Evolutionary conservation across 2,329 filamentous ascomycete species (phyloP), one percentile per base, ranked within the genome.

Genomic region (Aureobasidium subglaciale): DNA sequence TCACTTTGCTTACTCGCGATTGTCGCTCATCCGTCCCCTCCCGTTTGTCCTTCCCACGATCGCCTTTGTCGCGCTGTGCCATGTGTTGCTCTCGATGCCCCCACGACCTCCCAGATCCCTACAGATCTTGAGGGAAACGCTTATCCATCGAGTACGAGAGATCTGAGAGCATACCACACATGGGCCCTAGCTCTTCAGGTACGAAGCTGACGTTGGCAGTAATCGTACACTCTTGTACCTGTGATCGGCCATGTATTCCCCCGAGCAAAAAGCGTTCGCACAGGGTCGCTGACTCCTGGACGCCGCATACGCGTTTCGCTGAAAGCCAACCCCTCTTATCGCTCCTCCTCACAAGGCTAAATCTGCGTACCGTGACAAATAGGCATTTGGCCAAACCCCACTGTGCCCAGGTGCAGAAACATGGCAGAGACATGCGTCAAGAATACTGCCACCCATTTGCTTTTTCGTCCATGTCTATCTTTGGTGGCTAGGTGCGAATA

Each of bases 1-100:
- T 52, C 34, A 30, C 35, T 40, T 49, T 49, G 30, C 32, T 38
- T 49, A 32, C 34, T 49, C 34, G 32, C 46, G 46, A 49, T 49
- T 27, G 22, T 27, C 24, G 24, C 32, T 32, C 46, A 6, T 38
- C 46, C 34, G 30, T 49, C 38, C 13, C 32, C 18, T 37, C 46
- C 32, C 24, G 46, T n/a, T 10, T 20, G 15, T 27, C 10, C 18
- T 7, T 16, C 9, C 43, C 16, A 18, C 46, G 46, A 49, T 49
- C 46, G 30, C 22, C 8, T 49, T 25, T 15, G 13, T 10, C 9
- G 34, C 15, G 34, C 34, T 13, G 15, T 16, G 34, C 32, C 46
- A 37, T 27, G 32, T 27, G 15, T 15, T 25, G 27, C 7, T 2
- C 46, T 49, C 46, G 46, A 35, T 35, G 30, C 42, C 42, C n/a